These are phyloP conservation scores for Phytophthora boehmeriae DNA, from an alignment of 352 stramenopile genomes.

Conservation along the genomic window DNA sequence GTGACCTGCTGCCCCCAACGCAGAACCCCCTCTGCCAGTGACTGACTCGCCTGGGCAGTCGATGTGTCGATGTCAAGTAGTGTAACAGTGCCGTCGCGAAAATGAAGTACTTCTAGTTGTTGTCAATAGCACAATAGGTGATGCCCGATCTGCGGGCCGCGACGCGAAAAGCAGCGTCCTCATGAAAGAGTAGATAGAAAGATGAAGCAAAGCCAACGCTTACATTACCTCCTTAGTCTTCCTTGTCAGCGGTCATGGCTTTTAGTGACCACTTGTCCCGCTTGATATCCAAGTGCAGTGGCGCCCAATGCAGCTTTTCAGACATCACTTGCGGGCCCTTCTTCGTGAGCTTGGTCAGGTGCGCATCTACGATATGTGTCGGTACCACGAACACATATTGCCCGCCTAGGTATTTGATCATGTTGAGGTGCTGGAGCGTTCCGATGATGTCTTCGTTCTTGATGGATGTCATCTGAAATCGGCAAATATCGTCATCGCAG, in stretches of 20 bases:
- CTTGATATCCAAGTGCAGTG: conserved; percentile 85
- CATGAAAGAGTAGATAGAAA: conserved; percentile 33
- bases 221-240: conserved; percentile 51
- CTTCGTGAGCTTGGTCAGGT: conserved; percentile 80
- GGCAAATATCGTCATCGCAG: background rate
- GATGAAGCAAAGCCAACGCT: conserved; percentile 9
- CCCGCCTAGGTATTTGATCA: conserved; percentile 99
- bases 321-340: conserved; percentile 71
- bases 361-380: conserved; percentile 89
- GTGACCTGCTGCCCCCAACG: background rate
- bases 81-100: conserved; percentile 19
- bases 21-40: background rate
- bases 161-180: conserved; percentile 14
- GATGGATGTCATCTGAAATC: conserved; percentile 73
- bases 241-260: conserved; percentile 70
- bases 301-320: conserved; percentile 85
- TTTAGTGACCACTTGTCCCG: conserved; percentile 89
- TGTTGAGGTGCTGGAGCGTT: conserved; percentile 97
- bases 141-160: conserved; percentile 10
- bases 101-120: conserved; percentile 23
- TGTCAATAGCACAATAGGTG: conserved; percentile 17
- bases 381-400: conserved; percentile 98
- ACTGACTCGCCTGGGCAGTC: background rate
- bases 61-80: conserved; percentile 33
- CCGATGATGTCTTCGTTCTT: conserved; percentile 99